phyloP scores from a whole-genome alignment of 768 basidiomycete genomes.

The Amanita polypyramis region DNA sequence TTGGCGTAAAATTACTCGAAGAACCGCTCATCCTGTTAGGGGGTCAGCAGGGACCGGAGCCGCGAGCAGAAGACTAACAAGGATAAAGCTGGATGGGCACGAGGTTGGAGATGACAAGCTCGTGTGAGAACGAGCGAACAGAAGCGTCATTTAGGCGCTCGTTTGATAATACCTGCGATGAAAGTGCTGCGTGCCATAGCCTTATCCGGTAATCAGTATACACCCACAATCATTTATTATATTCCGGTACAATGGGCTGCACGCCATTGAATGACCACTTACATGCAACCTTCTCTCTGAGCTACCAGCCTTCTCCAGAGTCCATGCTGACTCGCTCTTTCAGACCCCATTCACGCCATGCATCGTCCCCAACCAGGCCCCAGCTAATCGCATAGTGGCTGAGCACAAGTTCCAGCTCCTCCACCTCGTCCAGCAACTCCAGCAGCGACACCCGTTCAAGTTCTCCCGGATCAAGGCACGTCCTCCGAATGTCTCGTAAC shows the following conservation, averaged over 20 bases:
- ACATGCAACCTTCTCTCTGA: conserved; percentile 10
- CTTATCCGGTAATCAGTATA: too few relatives aligned
- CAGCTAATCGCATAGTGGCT: conserved; percentile 82
- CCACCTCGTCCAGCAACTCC: too few relatives aligned
- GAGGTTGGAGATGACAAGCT: too few relatives aligned
- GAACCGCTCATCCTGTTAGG: conserved; percentile 84
- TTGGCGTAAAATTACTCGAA: conserved; percentile 61
- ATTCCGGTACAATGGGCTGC: conserved; percentile 1
- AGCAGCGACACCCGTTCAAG: too few relatives aligned
- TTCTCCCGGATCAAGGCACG: too few relatives aligned
- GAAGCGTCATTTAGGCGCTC: too few relatives aligned
- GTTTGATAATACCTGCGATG: too few relatives aligned
- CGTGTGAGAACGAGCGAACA: too few relatives aligned
- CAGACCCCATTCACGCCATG: conserved; percentile 28
- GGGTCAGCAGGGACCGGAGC: conserved; percentile 11
- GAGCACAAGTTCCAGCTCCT: too few relatives aligned
- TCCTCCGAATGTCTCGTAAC: conserved; percentile 56
- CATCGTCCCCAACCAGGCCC: too few relatives aligned
- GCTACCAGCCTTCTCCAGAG: background rate
- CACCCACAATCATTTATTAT: too few relatives aligned
- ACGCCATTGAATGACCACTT: background rate
- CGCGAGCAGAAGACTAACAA: conserved; percentile 24
- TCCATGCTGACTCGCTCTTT: conserved; percentile 8
- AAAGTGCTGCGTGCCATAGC: too few relatives aligned
- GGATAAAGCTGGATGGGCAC: conserved; percentile 28